Conservation (phyloP, 139 green algal species). For the Chlamydomonas sp. region DNA sequence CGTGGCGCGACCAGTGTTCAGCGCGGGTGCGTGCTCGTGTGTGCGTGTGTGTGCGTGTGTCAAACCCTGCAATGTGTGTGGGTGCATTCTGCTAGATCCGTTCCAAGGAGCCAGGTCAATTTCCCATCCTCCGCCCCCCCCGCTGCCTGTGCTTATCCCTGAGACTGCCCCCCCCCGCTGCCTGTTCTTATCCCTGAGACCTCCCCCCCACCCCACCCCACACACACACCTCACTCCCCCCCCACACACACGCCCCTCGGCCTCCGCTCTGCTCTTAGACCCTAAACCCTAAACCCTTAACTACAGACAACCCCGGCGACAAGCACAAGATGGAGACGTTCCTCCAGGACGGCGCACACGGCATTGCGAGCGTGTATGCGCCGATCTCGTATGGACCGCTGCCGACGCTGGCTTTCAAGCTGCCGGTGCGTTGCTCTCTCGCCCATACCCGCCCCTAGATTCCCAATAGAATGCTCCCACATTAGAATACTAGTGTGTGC, state of each 20-base stretch:
- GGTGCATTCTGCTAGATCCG: no score
- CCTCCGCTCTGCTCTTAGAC: no score
- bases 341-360: slow-evolving; percentile 50
- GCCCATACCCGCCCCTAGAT: no score
- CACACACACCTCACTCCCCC: not conserved
- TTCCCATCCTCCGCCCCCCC: no score
- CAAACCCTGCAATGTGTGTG: no score
- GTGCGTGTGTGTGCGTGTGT: not conserved
- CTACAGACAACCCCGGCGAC: slow-evolving; percentile 65
- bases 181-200: not conserved
- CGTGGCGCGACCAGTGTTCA: not conserved
- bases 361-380: slow-evolving; percentile 68
- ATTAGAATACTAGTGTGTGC: no score
- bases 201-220: not conserved
- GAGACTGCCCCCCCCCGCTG: no score
- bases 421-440: not conserved
- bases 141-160: no score
- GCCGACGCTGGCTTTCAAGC: slow-evolving; percentile 86
- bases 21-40: no score
- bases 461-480: not conserved
- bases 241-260: not conserved
- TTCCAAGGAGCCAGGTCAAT: no score
- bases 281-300: no score
- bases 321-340: slow-evolving; percentile 95
- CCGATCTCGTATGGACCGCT: slow-evolving; percentile 80